Conservation (phyloP, 345 rosid species). For the Nephelium lappaceum region DNA sequence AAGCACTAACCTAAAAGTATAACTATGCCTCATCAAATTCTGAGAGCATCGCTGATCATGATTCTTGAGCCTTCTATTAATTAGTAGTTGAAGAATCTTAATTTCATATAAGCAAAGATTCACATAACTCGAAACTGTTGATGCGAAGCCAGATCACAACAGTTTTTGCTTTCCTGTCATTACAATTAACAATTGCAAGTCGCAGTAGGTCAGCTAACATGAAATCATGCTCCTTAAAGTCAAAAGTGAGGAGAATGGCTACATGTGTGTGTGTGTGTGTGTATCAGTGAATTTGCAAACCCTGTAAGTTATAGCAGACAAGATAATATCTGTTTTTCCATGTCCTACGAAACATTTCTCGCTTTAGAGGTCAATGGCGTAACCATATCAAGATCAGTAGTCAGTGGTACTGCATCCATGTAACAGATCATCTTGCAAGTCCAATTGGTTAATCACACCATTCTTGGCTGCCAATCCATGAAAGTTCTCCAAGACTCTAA, state of each 20-base stretch:
- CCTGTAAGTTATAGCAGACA: background rate
- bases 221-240: background rate
- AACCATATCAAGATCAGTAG: background rate
- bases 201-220: background rate
- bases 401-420: background rate
- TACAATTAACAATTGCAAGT: background rate
- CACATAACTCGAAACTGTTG: slow-evolving; percentile 7
- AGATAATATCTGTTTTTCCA: background rate
- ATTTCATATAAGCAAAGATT: background rate
- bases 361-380: background rate
- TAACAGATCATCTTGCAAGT: background rate
- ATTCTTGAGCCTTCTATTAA: background rate
- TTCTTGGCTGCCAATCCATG: background rate
- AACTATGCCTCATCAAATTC: background rate
- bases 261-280: background rate
- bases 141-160: slow-evolving; percentile 8
- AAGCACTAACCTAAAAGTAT: background rate
- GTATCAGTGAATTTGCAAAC: background rate
- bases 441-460: background rate
- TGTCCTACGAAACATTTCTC: background rate
- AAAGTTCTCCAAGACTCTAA: background rate
- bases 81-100: slow-evolving; percentile 19
- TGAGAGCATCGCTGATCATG: background rate
- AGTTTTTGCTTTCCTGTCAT: slow-evolving; percentile 15
- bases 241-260: background rate